These are phyloP conservation scores for Pseudofabraea citricarpa DNA, from an alignment of 2,329 filamentous ascomycete species.

Conservation along the genomic window DNA sequence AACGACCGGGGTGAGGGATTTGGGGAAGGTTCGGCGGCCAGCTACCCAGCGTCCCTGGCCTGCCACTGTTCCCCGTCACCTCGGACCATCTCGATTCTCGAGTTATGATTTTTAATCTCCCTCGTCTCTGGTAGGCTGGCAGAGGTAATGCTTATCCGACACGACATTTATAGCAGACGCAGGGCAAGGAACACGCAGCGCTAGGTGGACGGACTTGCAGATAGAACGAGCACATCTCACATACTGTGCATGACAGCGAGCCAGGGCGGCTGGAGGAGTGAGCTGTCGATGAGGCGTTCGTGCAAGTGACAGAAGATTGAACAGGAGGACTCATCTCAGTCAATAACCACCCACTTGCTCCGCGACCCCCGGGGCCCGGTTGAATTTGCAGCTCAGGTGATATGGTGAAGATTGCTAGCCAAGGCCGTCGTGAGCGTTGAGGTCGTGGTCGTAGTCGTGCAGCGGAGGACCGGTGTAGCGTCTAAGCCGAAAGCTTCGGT, in stretches of 20 bases:
- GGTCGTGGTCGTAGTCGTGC: no score
- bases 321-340: background rate
- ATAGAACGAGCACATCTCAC: background rate
- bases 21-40: background rate
- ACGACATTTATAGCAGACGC: background rate
- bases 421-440: no score
- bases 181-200: background rate
- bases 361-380: background rate
- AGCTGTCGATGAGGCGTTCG: background rate
- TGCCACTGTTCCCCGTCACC: background rate
- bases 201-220: background rate
- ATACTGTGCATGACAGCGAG: background rate
- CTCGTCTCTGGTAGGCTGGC: no score
- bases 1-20: background rate
- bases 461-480: no score
- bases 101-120: no score
- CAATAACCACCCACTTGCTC: no score
- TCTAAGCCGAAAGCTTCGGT: no score
- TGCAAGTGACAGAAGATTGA: background rate
- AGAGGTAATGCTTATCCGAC: no score
- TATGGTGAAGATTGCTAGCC: no score
- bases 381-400: no score
- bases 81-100: background rate
- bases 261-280: background rate
- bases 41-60: background rate